A percentile compares a stretch with the other conserved stretches of the same genome.
phyloP scores from a whole-genome alignment of 441 rosid genomes.

The Aquilaria agallochum region DNA sequence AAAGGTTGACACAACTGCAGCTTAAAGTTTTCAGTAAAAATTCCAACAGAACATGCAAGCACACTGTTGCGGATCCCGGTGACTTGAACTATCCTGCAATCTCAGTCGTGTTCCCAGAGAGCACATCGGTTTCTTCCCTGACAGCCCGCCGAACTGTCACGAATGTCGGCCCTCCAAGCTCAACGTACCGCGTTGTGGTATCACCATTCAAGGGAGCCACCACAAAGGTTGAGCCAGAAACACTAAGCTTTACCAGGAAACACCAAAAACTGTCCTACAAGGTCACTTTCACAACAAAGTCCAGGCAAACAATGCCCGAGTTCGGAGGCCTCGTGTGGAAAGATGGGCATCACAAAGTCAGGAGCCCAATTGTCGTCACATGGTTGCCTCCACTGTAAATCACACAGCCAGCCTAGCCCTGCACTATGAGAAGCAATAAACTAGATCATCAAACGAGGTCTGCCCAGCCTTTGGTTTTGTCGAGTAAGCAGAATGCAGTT shows the following conservation, averaged over 20 bases:
- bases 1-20: conserved; percentile 46
- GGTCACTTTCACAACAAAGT: conserved; percentile 48
- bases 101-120: conserved; percentile 68
- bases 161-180: conserved; percentile 72
- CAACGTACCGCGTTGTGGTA: conserved; percentile 58
- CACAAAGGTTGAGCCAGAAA: conserved; percentile 47
- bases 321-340: conserved; percentile 86
- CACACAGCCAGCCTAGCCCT: background rate
- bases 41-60: conserved; percentile 65
- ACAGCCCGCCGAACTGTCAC: conserved; percentile 64
- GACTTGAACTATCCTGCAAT: conserved; percentile 91
- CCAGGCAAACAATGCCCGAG: conserved; percentile 53
- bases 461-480: too few relatives aligned
- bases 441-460: too few relatives aligned
- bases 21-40: conserved; percentile 65
- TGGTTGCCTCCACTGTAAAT: conserved; percentile 56
- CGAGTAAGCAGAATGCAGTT: too few relatives aligned
- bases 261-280: conserved; percentile 71
- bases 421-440: too few relatives aligned
- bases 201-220: conserved; percentile 69
- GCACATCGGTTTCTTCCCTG: conserved; percentile 25
- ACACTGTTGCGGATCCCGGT: conserved; percentile 51
- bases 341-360: conserved; percentile 69
- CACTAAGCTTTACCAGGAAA: conserved; percentile 58
- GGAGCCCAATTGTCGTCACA: conserved; percentile 72